phyloP scores from a whole-genome alignment of 202 grass and related monocot species.

The Saccharum hybrid region DNA sequence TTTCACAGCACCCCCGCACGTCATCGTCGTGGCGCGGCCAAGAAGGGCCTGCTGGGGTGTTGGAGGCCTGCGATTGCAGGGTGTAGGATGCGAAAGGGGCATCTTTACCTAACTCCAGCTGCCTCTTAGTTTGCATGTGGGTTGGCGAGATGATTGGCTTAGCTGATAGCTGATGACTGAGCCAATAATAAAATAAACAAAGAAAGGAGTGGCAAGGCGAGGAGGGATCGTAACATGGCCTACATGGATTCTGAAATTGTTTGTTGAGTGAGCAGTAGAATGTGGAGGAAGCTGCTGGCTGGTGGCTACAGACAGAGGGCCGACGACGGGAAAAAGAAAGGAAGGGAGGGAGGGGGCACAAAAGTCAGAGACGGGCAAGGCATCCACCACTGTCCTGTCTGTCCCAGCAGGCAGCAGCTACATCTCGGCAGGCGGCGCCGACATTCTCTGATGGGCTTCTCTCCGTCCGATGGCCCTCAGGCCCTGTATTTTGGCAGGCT shows the following conservation, averaged over 20 bases:
- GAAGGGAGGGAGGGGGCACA: no score
- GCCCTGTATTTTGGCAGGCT: no score
- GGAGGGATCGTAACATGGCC: conserved; percentile 23
- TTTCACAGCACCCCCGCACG: no score
- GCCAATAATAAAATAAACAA: not conserved
- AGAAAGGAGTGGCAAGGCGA: not conserved
- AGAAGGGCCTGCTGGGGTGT: not conserved
- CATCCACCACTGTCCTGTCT: conserved; percentile 21
- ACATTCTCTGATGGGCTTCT: conserved; percentile 46
- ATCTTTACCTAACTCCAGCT: conserved; percentile 46
- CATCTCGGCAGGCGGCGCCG: conserved; percentile 11
- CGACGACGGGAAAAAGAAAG: not conserved
- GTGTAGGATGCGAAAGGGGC: not conserved
- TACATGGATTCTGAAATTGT: not conserved
- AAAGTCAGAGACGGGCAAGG: conserved; percentile 18
- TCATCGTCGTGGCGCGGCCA: not conserved
- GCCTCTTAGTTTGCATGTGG: not conserved
- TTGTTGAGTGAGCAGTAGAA: not conserved
- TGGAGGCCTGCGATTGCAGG: not conserved
- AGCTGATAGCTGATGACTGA: no score
- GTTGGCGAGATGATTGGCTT: no score
- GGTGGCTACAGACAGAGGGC: no score
- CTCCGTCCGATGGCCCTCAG: not conserved
- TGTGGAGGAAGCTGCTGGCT: not conserved
- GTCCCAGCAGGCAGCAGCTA: not conserved